These are phyloP conservation scores for Tetrapyrgos nigripes DNA, from an alignment of 1,284 basidiomycete genomes.

Conservation along the genomic window DNA sequence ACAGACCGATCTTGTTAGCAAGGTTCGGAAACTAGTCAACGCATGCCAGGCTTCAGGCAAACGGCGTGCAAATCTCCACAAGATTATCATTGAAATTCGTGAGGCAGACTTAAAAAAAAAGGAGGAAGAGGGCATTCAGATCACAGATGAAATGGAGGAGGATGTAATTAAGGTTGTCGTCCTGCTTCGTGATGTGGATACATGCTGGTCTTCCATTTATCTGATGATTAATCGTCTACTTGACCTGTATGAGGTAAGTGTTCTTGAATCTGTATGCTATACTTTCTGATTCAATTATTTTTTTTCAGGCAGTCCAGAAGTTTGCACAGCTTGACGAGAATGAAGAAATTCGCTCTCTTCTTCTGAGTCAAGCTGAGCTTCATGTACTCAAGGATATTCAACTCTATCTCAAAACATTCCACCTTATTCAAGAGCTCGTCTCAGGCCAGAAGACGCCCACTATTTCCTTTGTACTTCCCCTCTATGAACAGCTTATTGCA, in stretches of 20 bases:
- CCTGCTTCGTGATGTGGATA: constrained; percentile 32
- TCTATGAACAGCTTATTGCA: constrained; percentile 23
- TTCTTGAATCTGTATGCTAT: too few species aligned
- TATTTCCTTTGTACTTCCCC: constrained; percentile 25
- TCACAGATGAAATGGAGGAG: not conserved
- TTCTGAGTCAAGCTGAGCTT: not conserved
- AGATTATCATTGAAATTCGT: not conserved
- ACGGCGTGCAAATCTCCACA: not conserved
- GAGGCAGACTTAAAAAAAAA: too few species aligned
- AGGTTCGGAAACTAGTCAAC: not conserved
- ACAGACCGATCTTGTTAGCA: not conserved
- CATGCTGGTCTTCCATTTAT: constrained; percentile 35
- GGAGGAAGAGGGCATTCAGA: not conserved
- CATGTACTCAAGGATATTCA: constrained; percentile 28
- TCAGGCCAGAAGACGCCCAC: too few species aligned
- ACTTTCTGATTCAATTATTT: not conserved
- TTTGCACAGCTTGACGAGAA: too few species aligned
- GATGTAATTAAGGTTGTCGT: constrained; percentile 11
- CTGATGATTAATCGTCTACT: constrained; percentile 37
- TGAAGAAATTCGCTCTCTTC: not conserved
- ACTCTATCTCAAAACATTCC: constrained; percentile 20
- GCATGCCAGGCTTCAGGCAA: not conserved
- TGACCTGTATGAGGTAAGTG: constrained; percentile 30
- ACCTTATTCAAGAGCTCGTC: constrained; percentile 28
- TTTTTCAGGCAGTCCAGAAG: not conserved